Conservation (phyloP, 352 stramenopile genomes). For the Phytophthora pistaciae region DNA sequence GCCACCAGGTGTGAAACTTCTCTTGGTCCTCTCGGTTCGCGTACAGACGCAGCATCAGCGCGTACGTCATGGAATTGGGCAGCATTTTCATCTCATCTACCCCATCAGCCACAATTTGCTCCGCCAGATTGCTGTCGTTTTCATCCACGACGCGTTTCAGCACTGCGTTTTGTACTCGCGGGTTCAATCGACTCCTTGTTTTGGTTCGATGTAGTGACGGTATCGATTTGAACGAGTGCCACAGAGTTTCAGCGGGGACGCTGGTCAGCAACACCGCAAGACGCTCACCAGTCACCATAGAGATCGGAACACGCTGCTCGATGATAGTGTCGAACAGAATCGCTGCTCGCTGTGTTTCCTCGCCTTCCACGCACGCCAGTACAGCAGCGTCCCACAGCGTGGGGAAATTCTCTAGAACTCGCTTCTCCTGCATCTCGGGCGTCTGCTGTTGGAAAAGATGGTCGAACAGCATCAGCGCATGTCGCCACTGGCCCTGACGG, state of each 20-base stretch:
- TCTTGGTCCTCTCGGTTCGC: conserved; percentile 52
- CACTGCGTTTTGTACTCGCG: conserved; percentile 70
- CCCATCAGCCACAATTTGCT: conserved; percentile 60
- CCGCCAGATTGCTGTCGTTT: conserved; percentile 55
- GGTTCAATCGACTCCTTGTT: conserved; percentile 27
- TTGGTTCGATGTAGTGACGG: conserved; percentile 52
- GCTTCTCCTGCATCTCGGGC: conserved; percentile 44
- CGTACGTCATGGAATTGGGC: conserved; percentile 81
- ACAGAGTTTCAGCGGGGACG: conserved; percentile 60
- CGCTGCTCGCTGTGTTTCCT: conserved; percentile 53
- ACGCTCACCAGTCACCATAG: conserved; percentile 54
- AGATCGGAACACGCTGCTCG: conserved; percentile 45
- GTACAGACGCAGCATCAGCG: conserved; percentile 74
- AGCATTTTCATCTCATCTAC: conserved; percentile 44
- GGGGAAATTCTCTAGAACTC: conserved; percentile 53
- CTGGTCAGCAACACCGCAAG: conserved; percentile 54
- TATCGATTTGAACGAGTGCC: conserved; percentile 60
- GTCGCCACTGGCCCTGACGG: conserved; percentile 64
- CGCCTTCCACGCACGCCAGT: conserved; percentile 54
- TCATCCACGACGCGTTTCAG: conserved; percentile 68
- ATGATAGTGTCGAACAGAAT: conserved; percentile 61
- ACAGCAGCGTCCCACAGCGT: conserved; percentile 78
- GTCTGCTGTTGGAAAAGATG: conserved; percentile 65
- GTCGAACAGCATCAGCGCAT: conserved; percentile 80
- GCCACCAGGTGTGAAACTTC: conserved; percentile 59